Base-by-base conservation (phyloP, 2,329 filamentous ascomycete genomes). In the Aspergillus eucalypticola region DNA sequence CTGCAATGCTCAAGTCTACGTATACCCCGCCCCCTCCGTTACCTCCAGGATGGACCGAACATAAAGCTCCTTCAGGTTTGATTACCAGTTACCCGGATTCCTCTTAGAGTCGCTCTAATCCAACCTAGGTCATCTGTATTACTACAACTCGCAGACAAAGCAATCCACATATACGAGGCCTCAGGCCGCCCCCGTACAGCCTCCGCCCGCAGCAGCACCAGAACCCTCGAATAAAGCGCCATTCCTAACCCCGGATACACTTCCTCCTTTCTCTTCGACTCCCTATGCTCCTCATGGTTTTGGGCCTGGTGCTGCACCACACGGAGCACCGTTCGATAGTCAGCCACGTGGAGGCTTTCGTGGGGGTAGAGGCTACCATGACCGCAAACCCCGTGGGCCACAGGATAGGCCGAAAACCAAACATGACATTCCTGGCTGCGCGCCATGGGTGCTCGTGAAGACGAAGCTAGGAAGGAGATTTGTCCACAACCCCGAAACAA, bases 391-490 rank as follows among this genome's bases (percentile, higher is more conserved):
- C 48, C 85, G 84, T n/a, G 88, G 91, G 63, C 90, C 88, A 0
- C 77, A 84, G 49, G 95, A 98, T 74, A 88, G 89, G 64, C 95
- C 95, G 2, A 91, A 89, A 76, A 88, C 88, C 27, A 93, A 91
- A 72, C 85, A 90, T 58, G 73, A 83, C 5, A 95, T 99, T 49
- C 92, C 92, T 0, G 89, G 89, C 2, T 90, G 87, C 68, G 88
- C 90, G 67, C 90, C 92, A 15, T 99, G 95, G 95, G 78, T 96
- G 0, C 81, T 99, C 3, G 91, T 99, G n/a, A 91, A 90, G 73
- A 99, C 95, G 0, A 97, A 92, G 73, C 87, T 94, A 63, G 91
- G 91, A 21, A 84, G 95, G 59, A 86, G 93, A 55, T 99, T 99
- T 71, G 92, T 93, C 2, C 91, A 96, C 79, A 96, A 99, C 67